phyloP scores from a whole-genome alignment of 2,329 filamentous ascomycete species.

The Aspergillus terreus region DNA sequence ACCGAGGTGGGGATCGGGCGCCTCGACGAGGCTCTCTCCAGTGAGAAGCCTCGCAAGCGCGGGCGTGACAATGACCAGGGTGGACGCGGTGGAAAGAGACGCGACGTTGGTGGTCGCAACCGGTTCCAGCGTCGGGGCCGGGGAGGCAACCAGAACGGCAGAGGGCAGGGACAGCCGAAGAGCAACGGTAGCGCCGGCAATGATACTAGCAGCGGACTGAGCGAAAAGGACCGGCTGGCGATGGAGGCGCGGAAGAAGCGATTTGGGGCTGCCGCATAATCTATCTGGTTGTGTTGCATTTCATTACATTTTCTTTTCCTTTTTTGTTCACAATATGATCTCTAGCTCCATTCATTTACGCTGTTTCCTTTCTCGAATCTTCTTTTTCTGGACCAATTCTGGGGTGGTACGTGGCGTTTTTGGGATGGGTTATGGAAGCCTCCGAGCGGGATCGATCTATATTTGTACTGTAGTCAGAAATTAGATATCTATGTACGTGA shows the following conservation, averaged over 20 bases:
- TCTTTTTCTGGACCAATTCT: too few relatives aligned
- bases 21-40: slow-evolving; percentile 44
- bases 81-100: slow-evolving; percentile 41
- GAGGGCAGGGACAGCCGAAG: slow-evolving; percentile 15
- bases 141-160: slow-evolving; percentile 16
- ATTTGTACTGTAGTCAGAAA: background rate
- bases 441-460: slow-evolving; percentile 1
- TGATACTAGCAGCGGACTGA: slow-evolving; percentile 18
- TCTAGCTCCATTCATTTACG: background rate
- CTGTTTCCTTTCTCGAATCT: background rate
- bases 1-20: slow-evolving; percentile 32
- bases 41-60: slow-evolving; percentile 40
- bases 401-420: background rate
- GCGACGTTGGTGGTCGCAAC: slow-evolving; percentile 33
- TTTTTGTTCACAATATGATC: slow-evolving; percentile 1
- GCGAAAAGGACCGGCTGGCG: slow-evolving; percentile 41
- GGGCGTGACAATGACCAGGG: slow-evolving; percentile 34
- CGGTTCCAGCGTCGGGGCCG: slow-evolving; percentile 11
- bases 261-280: slow-evolving; percentile 36
- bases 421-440: background rate
- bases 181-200: slow-evolving; percentile 15
- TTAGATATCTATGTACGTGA: background rate
- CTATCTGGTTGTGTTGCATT: slow-evolving; percentile 1
- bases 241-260: slow-evolving; percentile 48
- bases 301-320: slow-evolving; percentile 2